Base-by-base conservation (phyloP, 176 grass and related monocot species). In the Avena eriantha region DNA sequence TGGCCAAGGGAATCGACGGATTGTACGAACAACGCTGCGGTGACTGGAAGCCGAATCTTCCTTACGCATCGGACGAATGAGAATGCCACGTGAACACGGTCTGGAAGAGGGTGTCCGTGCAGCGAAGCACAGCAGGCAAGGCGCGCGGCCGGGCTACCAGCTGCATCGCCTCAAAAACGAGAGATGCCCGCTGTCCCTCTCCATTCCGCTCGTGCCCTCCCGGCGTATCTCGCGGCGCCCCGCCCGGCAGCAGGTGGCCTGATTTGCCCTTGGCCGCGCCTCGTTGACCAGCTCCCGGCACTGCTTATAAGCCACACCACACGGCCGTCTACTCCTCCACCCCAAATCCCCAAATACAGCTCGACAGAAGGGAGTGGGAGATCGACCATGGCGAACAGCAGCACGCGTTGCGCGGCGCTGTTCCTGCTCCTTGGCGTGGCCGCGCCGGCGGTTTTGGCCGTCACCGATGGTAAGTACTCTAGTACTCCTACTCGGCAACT, bases 401-500 rank as follows among this genome's bases (percentile, higher is more conserved):
- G 23, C 14, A 4, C 5, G 1, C 21, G 16, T 6, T 50, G n/a
- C 7, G 8, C 63, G 49, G 72, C 51, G 74, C 48, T 73, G 43
- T 86, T 54, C 31, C 3, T 86, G 61, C 78, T 90, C 71, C 6
- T 41, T 41, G 70, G 10, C 61, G 10, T 78, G 10, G 51, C 72
- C 22, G 72, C 83, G 77, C 72, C 0, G 6, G 78, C 29, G 21
- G 83, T 33, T 71, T 86, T 22, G 3, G 72, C 61, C 41, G 2
- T 82, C 79, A 90, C n/a, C 29, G 88, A 90, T 5, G 88, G 88
- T 82, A 65, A 86, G 88, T 59, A n/a, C n/a, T n/a, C n/a, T n/a
- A 29, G 29, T 29, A 29, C 29, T 29, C 29, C 29, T 29, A 29
- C 29, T 29, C 29, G 29, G 29, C 29, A 29, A 29, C 29, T 29